A percentile compares a stretch with the other conserved stretches of the same genome.
Conservation (phyloP, 768 basidiomycete genomes). For the Crepidotus variabilis region DNA sequence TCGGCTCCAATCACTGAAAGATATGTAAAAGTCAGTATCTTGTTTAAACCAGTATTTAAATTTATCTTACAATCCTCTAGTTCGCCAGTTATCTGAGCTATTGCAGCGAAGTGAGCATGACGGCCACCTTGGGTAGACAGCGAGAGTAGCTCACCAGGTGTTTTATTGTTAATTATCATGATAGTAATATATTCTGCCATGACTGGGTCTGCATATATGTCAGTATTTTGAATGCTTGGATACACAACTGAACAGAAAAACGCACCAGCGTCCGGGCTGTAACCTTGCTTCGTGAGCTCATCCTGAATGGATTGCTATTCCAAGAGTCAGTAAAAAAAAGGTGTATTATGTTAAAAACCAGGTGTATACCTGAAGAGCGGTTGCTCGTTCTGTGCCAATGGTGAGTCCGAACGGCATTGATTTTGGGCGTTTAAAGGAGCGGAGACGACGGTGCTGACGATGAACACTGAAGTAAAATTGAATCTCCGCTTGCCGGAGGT, state of each 20-base stretch:
- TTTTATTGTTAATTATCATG: slow-evolving; percentile 93
- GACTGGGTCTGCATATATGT: slow-evolving; percentile 58
- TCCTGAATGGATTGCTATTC: slow-evolving; percentile 72
- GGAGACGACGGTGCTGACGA: slow-evolving; percentile 15
- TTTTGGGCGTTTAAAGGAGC: slow-evolving; percentile 18
- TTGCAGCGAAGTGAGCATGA: slow-evolving; percentile 13
- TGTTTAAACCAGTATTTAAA: slow-evolving; percentile 4
- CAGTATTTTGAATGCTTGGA: slow-evolving; percentile 11
- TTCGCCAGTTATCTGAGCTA: slow-evolving; percentile 86
- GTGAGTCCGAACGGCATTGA: slow-evolving; percentile 72
- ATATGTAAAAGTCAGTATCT: slow-evolving; percentile 8
- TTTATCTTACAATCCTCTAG: slow-evolving; percentile 69
- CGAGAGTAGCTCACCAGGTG: slow-evolving; percentile 48
- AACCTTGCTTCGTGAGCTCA: slow-evolving; percentile 73
- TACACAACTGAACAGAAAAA: slow-evolving; percentile 11
- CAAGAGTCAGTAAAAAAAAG: slow-evolving; percentile 12
- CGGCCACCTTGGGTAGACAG: slow-evolving; percentile 4
- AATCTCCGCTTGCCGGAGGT: slow-evolving; percentile 22
- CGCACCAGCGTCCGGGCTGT: slow-evolving; percentile 73
- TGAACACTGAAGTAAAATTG: slow-evolving; percentile 18
- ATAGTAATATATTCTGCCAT: slow-evolving; percentile 96
- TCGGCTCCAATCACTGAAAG: slow-evolving; percentile 70
- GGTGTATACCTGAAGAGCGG: slow-evolving; percentile 57
- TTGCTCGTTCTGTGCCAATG: slow-evolving; percentile 76
- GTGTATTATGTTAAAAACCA: background rate